Conservation (phyloP, 768 basidiomycete species). For the Naganishia onofrii region DNA sequence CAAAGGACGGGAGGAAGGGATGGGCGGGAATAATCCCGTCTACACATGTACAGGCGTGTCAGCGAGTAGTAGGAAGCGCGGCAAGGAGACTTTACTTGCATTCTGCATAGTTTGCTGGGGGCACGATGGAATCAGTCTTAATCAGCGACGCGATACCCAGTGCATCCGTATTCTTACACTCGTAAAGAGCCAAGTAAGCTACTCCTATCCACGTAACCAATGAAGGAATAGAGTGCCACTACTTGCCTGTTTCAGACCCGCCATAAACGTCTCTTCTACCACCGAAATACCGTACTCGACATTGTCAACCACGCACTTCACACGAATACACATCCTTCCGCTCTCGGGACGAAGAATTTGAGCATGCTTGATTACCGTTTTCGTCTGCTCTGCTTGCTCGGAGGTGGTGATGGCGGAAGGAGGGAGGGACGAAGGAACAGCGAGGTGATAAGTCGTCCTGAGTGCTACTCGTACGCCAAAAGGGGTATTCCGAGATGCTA, state of each 20-base stretch:
- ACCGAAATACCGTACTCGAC: background rate
- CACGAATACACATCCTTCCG: constrained; percentile 4
- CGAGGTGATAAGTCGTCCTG: constrained; percentile 16
- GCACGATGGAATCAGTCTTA: background rate
- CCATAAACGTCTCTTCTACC: constrained; percentile 3
- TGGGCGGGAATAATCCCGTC: constrained; percentile 2
- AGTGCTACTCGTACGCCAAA: background rate
- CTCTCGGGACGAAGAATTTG: constrained; percentile 1
- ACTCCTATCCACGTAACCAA: background rate
- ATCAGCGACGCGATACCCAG: constrained; percentile 1
- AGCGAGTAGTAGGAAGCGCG: background rate
- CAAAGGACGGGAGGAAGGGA: constrained; percentile 5
- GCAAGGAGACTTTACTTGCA: background rate
- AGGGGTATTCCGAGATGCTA: background rate
- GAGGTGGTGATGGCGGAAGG: background rate
- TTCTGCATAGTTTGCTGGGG: background rate
- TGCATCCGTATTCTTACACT: background rate
- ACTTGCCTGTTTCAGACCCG: background rate
- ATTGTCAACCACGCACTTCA: background rate
- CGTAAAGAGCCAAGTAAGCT: background rate
- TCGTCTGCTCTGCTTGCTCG: background rate
- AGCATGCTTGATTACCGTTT: constrained; percentile 13
- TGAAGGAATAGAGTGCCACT: background rate
- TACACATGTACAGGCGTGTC: background rate
- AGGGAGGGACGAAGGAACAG: background rate